Conservation (phyloP, 2,329 filamentous ascomycete genomes). For the Parastagonospora nodorum region DNA sequence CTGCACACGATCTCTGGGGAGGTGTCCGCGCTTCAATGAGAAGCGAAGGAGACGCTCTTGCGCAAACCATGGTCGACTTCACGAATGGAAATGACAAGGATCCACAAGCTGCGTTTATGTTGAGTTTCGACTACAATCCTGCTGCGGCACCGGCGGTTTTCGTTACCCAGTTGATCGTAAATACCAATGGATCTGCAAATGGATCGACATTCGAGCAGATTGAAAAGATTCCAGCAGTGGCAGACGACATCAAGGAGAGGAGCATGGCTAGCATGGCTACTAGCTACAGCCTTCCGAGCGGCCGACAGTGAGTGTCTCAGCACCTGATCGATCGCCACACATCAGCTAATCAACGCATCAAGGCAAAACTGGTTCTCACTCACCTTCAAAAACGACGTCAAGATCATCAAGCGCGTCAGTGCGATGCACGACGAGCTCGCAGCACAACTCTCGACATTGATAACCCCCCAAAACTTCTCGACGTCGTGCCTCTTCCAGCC, state of each 20-base stretch:
- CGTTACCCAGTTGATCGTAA: conserved; percentile 9
- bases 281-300: conserved; percentile 6
- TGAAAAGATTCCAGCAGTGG: conserved; percentile 8
- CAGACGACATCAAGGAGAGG: conserved; percentile 14
- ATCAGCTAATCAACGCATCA: neutral
- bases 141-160: conserved; percentile 3
- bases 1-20: conserved; percentile 15
- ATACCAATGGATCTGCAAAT: conserved; percentile 6
- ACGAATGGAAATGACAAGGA: conserved; percentile 16
- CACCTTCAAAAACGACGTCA: conserved; percentile 34
- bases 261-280: conserved; percentile 14
- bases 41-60: conserved; percentile 10
- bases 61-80: conserved; percentile 22
- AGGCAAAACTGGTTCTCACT: conserved; percentile 22
- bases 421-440: conserved; percentile 48
- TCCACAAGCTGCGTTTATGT: conserved; percentile 14
- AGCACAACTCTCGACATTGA: conserved; percentile 19
- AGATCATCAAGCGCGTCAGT: conserved; percentile 41
- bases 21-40: conserved; percentile 17
- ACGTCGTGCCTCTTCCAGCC: conserved; percentile 8
- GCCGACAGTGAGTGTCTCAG: conserved; percentile 8
- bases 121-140: conserved; percentile 12
- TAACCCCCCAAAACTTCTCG: conserved; percentile 12
- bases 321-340: no score
- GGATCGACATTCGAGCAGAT: conserved; percentile 11